phyloP scores from a whole-genome alignment of 1,284 basidiomycete genomes.

The Ganoderma leucocontextum region DNA sequence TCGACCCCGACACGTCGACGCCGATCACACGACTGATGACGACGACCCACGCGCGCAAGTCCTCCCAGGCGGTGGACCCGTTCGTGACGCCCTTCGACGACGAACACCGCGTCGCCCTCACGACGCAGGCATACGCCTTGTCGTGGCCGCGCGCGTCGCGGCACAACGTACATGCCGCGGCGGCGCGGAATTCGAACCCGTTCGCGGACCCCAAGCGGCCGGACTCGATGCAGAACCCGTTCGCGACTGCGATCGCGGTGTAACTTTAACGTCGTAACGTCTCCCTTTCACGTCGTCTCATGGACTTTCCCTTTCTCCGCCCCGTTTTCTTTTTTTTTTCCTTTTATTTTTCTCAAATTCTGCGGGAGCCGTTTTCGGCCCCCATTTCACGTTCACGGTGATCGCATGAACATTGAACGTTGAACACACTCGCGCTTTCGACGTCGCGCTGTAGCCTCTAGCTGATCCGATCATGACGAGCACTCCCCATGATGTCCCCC shows the following conservation, averaged over 20 bases:
- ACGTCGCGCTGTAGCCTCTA: slow-evolving; percentile 23
- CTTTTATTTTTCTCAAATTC: neutral
- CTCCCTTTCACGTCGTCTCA: neutral
- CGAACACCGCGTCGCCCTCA: slow-evolving; percentile 45
- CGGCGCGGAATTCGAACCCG: slow-evolving; percentile 17
- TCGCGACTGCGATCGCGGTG: slow-evolving; percentile 35
- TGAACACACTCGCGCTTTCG: slow-evolving; percentile 14
- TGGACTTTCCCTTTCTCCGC: neutral
- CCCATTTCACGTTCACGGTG: neutral
- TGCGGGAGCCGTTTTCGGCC: neutral
- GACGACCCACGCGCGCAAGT: slow-evolving; percentile 52
- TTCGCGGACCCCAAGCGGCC: slow-evolving; percentile 16
- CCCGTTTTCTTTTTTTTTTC: slow-evolving; percentile 5
- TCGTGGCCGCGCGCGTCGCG: neutral
- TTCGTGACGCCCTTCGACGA: slow-evolving; percentile 85
- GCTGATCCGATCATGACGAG: slow-evolving; percentile 7
- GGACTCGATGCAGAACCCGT: slow-evolving; percentile 33
- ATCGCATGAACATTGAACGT: neutral
- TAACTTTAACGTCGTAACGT: slow-evolving; percentile 18
- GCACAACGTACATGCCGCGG: neutral
- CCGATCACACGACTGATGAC: slow-evolving; percentile 57
- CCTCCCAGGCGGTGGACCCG: slow-evolving; percentile 55
- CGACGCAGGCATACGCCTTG: slow-evolving; percentile 13
- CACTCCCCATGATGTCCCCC: slow-evolving; percentile 1
- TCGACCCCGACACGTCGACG: slow-evolving; percentile 41